These are phyloP conservation scores for Nakaseomyces sp. DNA, from an alignment of 1,139 yeast genomes.

Conservation along the genomic window DNA sequence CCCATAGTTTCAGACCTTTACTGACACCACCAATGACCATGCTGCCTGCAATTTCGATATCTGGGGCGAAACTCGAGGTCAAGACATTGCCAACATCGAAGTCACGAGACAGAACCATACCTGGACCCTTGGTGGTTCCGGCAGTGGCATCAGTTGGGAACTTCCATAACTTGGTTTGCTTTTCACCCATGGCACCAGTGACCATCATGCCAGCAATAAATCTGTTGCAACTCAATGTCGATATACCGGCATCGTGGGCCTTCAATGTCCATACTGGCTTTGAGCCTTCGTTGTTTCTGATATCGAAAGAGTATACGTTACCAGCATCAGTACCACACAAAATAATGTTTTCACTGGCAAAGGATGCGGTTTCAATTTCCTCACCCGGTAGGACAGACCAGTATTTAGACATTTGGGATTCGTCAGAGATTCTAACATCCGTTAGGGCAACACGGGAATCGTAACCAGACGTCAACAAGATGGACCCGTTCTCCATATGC, in stretches of 20 bases:
- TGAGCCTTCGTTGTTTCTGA: constrained; percentile 46
- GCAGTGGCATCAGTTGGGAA: constrained; percentile 37
- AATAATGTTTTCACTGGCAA: constrained; percentile 63
- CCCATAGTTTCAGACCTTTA: constrained; percentile 87
- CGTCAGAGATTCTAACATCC: constrained; percentile 77
- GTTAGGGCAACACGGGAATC: constrained; percentile 71
- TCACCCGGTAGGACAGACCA: constrained; percentile 58
- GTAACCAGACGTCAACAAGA: constrained; percentile 86
- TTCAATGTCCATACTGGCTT: constrained; percentile 90
- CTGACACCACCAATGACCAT: constrained; percentile 82
- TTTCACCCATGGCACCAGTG: constrained; percentile 90
- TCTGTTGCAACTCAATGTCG: constrained; percentile 64
- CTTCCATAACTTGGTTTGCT: constrained; percentile 81
- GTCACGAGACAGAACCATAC: constrained; percentile 85
- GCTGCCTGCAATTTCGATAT: constrained; percentile 77
- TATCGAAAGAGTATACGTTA: constrained; percentile 80
- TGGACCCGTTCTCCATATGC: constrained; percentile 69
- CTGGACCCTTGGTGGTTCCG: constrained; percentile 46
- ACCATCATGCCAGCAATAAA: constrained; percentile 66
- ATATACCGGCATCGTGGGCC: constrained; percentile 93
- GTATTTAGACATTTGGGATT: constrained; percentile 47
- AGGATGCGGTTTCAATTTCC: constrained; percentile 75
- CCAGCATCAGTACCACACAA: constrained; percentile 92
- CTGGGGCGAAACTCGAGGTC: constrained; percentile 76
- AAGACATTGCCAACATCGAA: constrained; percentile 93